Evolutionary conservation across 805 yeast genomes (phyloP).

Genomic region (Teunomyces tritomae): DNA sequence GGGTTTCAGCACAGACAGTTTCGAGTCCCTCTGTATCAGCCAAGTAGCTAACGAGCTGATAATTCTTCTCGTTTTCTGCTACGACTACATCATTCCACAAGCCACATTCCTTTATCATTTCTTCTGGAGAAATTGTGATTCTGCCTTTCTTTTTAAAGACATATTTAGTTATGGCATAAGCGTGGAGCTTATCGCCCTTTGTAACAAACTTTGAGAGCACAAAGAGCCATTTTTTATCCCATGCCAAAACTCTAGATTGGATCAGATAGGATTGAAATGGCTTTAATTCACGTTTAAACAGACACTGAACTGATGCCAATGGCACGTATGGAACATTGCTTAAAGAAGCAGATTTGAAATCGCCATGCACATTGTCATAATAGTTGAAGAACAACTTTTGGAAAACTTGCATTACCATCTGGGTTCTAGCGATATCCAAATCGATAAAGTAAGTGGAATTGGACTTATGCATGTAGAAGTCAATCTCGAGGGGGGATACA

Average conservation of each 20-base stretch:
- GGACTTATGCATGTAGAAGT: slow-evolving; percentile 81
- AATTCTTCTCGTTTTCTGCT: slow-evolving; percentile 37
- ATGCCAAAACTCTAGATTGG: slow-evolving; percentile 61
- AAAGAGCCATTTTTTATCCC: slow-evolving; percentile 89
- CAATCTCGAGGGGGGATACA: slow-evolving; percentile 78
- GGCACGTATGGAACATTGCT: slow-evolving; percentile 63
- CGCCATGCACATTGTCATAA: slow-evolving; percentile 36
- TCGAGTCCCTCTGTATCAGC: background rate
- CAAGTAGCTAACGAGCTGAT: slow-evolving; percentile 36
- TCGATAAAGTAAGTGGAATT: slow-evolving; percentile 84
- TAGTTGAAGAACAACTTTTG: slow-evolving; percentile 52
- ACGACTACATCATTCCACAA: slow-evolving; percentile 52
- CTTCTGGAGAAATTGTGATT: slow-evolving; percentile 67
- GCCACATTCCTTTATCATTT: slow-evolving; percentile 55
- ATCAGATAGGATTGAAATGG: slow-evolving; percentile 62
- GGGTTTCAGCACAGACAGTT: background rate
- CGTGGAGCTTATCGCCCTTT: slow-evolving; percentile 37
- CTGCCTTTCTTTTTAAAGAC: slow-evolving; percentile 74
- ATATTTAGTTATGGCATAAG: slow-evolving; percentile 70
- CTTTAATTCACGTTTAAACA: slow-evolving; percentile 69
- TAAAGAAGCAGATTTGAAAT: slow-evolving; percentile 23
- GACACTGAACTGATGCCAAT: slow-evolving; percentile 66
- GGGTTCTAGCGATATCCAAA: slow-evolving; percentile 74
- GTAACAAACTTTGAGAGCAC: slow-evolving; percentile 61
- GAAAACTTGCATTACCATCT: slow-evolving; percentile 55